phyloP scores from a whole-genome alignment of 2,329 filamentous ascomycete species.

The Seiridium cupressi region DNA sequence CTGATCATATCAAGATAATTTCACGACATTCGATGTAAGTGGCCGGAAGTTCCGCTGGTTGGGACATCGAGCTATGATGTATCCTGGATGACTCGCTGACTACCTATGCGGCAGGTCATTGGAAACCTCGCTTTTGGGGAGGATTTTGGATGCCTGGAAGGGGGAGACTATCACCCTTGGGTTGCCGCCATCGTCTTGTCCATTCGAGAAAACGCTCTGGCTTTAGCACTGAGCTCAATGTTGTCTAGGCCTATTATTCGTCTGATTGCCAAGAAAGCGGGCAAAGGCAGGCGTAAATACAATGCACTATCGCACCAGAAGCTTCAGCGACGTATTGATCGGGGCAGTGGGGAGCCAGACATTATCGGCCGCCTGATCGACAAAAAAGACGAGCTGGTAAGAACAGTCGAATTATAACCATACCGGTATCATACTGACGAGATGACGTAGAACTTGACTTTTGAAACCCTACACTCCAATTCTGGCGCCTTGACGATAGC shows the following conservation, averaged over 20 bases:
- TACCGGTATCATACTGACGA: slow-evolving; percentile 26
- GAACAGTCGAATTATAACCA: slow-evolving; percentile 17
- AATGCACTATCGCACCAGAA: slow-evolving; percentile 11
- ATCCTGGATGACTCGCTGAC: too few species aligned
- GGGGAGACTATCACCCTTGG: neutral
- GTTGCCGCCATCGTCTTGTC: neutral
- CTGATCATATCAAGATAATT: neutral
- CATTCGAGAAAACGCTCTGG: neutral
- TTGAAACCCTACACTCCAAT: neutral
- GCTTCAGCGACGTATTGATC: slow-evolving; percentile 24
- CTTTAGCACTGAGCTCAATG: neutral
- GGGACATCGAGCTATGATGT: too few species aligned
- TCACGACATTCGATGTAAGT: neutral
- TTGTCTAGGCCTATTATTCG: neutral
- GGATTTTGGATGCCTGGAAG: slow-evolving; percentile 14
- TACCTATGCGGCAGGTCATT: slow-evolving; percentile 10
- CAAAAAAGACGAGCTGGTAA: slow-evolving; percentile 22
- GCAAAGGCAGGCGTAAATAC: neutral
- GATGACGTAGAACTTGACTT: neutral
- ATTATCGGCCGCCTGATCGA: slow-evolving; percentile 28
- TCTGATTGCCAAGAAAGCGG: neutral
- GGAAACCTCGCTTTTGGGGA: slow-evolving; percentile 18
- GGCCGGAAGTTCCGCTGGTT: neutral
- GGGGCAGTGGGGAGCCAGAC: slow-evolving; percentile 25
- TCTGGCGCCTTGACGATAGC: slow-evolving; percentile 25